These are phyloP conservation scores for Ganoderma leucocontextum DNA, from an alignment of 1,284 basidiomycete species.

Conservation along the genomic window DNA sequence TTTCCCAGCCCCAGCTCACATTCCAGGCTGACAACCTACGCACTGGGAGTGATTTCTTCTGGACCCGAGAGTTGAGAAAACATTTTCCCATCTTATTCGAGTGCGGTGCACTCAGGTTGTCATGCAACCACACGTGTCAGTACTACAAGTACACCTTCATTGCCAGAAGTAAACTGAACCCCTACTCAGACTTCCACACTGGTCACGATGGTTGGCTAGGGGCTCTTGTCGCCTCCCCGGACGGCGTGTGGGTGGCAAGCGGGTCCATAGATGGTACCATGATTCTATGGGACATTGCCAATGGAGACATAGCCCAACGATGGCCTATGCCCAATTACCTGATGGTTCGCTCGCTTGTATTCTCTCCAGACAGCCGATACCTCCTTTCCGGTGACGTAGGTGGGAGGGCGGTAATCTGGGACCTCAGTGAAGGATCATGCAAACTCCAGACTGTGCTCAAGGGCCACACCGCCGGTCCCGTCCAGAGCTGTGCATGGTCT, in stretches of 20 bases:
- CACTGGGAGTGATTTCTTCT: no score
- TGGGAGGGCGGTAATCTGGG: background rate
- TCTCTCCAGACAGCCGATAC: conserved; percentile 3
- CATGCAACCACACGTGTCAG: no score
- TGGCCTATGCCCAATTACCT: background rate
- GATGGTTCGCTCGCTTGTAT: background rate
- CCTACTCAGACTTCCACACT: background rate
- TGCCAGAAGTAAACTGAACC: background rate
- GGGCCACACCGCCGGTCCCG: background rate
- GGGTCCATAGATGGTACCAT: background rate
- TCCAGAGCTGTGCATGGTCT: background rate
- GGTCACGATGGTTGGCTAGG: background rate
- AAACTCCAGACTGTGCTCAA: background rate
- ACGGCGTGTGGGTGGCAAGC: background rate
- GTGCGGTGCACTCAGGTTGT: no score
- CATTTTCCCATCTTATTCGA: no score
- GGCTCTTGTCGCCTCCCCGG: background rate
- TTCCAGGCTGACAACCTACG: no score
- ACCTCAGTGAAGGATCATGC: background rate
- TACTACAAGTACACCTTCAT: background rate
- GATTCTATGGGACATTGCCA: background rate
- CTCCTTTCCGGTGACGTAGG: background rate
- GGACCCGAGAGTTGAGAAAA: no score
- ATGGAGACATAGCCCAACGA: background rate
- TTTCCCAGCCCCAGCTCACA: no score